Evolutionary conservation across 2,329 filamentous ascomycete species (phyloP).

Genomic region (Exophiala alcalophila): DNA sequence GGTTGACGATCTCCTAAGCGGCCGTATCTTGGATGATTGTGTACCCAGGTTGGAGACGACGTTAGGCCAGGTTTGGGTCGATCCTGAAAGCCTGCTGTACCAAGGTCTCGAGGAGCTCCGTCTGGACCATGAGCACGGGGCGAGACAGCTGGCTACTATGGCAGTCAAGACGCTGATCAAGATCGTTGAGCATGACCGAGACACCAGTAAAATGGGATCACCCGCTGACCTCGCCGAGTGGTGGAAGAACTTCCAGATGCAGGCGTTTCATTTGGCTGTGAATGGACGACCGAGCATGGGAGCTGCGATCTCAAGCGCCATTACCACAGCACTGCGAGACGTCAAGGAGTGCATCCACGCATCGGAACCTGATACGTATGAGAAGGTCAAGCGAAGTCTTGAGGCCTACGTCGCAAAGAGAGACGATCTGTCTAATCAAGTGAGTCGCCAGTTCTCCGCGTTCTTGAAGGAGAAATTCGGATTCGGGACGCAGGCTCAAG

Average conservation of each 20-base stretch:
- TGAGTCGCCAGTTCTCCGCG: conserved; percentile 20
- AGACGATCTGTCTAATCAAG: conserved; percentile 24
- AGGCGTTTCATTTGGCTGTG: conserved; percentile 61
- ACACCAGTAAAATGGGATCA: conserved; percentile 8
- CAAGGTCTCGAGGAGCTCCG: conserved; percentile 51
- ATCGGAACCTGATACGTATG: conserved; percentile 7
- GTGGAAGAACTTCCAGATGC: conserved; percentile 49
- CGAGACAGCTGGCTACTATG: conserved; percentile 55
- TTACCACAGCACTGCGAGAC: conserved; percentile 48
- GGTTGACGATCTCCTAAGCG: conserved; percentile 44
- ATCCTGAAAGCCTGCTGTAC: conserved; percentile 41
- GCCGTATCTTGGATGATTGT: conserved; percentile 44
- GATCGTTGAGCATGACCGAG: conserved; percentile 41
- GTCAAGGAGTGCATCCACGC: conserved; percentile 34
- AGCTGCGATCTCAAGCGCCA: conserved; percentile 54
- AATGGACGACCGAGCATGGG: conserved; percentile 66
- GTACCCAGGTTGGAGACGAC: conserved; percentile 60
- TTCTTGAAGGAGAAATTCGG: conserved; percentile 13
- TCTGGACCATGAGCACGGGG: conserved; percentile 58
- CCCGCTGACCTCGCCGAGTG: conserved; percentile 53
- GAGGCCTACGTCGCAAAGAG: conserved; percentile 31
- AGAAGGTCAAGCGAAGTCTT: conserved; percentile 27
- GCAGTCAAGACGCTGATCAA: conserved; percentile 52
- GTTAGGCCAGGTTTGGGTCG: conserved; percentile 59
- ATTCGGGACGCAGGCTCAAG: not conserved